Conservation (phyloP, 345 rosid genomes). For the Eucalyptus curtisii region DNA sequence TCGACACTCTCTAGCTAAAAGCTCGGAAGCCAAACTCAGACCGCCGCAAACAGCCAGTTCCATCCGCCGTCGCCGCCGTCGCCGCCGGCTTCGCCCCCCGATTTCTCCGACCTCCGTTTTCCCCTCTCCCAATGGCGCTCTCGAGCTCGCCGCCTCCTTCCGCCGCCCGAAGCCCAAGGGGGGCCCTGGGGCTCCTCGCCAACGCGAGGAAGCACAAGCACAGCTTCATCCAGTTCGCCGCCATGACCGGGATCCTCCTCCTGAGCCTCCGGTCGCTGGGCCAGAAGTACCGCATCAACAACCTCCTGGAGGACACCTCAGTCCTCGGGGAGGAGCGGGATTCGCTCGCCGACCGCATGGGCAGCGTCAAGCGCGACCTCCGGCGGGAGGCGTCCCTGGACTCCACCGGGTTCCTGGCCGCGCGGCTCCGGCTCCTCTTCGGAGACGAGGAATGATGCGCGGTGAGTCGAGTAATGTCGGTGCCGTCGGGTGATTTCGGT, state of each 20-base stretch:
- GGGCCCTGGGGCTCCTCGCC: constrained; percentile 25
- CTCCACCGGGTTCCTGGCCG: constrained; percentile 53
- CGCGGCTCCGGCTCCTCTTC: constrained; percentile 68
- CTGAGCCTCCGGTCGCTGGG: constrained; percentile 75
- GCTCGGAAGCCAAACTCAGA: neutral
- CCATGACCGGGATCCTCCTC: constrained; percentile 71
- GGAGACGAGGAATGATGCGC: constrained; percentile 23
- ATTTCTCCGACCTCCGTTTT: neutral
- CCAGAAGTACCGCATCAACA: constrained; percentile 74
- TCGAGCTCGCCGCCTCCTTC: constrained; percentile 18
- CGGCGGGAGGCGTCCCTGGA: constrained; percentile 73
- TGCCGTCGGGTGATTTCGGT: neutral
- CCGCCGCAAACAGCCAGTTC: neutral
- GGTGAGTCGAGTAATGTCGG: neutral
- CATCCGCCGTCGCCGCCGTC: neutral
- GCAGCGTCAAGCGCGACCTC: constrained; percentile 42
- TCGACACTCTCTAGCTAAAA: neutral
- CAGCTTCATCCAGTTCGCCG: constrained; percentile 62
- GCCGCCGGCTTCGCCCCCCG: neutral
- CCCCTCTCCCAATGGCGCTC: constrained; percentile 13
- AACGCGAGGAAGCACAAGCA: constrained; percentile 49
- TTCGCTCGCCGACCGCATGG: constrained; percentile 40
- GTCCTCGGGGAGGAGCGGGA: constrained; percentile 55
- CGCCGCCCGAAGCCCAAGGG: constrained; percentile 14
- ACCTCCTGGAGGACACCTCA: constrained; percentile 55